Evolutionary conservation across 148 eudicot species (phyloP), one percentile per base, ranked within the genome.

Genomic region (Camellia granthamiana): DNA sequence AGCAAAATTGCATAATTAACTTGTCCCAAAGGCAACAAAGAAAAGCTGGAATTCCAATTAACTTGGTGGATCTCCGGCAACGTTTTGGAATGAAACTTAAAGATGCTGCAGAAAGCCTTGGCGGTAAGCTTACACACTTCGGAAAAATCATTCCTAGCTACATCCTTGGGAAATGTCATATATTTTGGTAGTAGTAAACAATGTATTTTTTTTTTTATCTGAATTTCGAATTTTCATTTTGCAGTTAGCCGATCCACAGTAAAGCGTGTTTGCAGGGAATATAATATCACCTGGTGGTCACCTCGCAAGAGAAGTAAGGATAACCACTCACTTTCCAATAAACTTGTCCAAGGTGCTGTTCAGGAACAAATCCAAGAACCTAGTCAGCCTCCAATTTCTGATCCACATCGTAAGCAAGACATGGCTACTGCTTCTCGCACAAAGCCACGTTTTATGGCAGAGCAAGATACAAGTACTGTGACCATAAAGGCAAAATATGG

Each of bases 81-180:
- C 49, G 15, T 41, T 16, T 1, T 18, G 55, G 41, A 18, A 42
- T 16, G 69, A 76, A 61, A n/a, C 68, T 49, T 16, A 19, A 7
- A 44, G 78, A 76, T 16, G 78, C 68, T 76, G 78, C 78, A 41
- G 2, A 42, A 43, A 76, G 18, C 55, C 69, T 76, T 13, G 44
- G 64, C 5, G 69, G 69, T 76, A 49, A 76, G 78, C 12, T 59
- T 62, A 41, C 61, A 58, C 14, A 44, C 42, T 76, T n/a, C 0
- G 47, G 30, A 74, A 11, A 11, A 41, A 8, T 61, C 5, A 30
- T 54, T 43, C 15, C 55, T 61, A 6, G 21, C 14, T 75, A 58
- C 4, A 46, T 52, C 46, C 3, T 21, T 19, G 23, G 54, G 76
- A 49, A n/a, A n/a, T 19, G 41, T 5, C 15, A 72, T 6, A 72